These are phyloP conservation scores for Brettanomyces bruxellensis DNA, from an alignment of 805 yeast genomes.

Conservation along the genomic window DNA sequence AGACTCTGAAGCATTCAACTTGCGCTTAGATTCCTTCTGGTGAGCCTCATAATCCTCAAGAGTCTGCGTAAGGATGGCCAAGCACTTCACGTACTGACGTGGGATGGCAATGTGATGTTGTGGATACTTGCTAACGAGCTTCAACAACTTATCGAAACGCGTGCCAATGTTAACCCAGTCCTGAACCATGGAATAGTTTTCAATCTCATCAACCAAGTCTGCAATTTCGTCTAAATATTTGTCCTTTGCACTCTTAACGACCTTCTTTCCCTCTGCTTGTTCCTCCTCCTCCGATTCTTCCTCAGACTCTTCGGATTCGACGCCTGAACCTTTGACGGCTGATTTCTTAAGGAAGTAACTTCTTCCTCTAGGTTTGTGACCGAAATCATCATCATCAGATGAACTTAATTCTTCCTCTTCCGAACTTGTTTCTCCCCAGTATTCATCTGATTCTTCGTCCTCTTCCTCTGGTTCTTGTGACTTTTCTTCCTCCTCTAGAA, in stretches of 20 bases:
- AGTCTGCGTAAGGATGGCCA: slow-evolving; percentile 66
- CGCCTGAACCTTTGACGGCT: slow-evolving; percentile 31
- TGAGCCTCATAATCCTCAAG: slow-evolving; percentile 41
- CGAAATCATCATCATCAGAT: slow-evolving; percentile 40
- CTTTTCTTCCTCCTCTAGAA: slow-evolving; percentile 29
- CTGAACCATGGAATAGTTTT: slow-evolving; percentile 54
- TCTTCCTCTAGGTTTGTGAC: slow-evolving; percentile 37
- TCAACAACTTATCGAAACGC: slow-evolving; percentile 73
- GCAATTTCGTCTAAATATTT: slow-evolving; percentile 85
- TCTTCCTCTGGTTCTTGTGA: slow-evolving; percentile 7
- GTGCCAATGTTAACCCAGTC: slow-evolving; percentile 72
- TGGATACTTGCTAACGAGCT: slow-evolving; percentile 54
- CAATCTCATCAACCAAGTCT: slow-evolving; percentile 55
- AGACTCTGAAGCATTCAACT: slow-evolving; percentile 72
- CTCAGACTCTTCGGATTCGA: slow-evolving; percentile 7
- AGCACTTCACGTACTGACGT: slow-evolving; percentile 52
- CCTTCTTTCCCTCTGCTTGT: slow-evolving; percentile 54
- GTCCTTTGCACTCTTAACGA: slow-evolving; percentile 89
- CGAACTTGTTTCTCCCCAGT: slow-evolving; percentile 28
- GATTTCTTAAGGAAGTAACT: slow-evolving; percentile 46
- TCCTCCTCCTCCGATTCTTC: slow-evolving; percentile 28
- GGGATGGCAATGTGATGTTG: slow-evolving; percentile 78
- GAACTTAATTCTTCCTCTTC: slow-evolving; percentile 26
- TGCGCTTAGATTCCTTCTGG: slow-evolving; percentile 50
- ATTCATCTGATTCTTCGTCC: slow-evolving; percentile 17